Base-by-base conservation (phyloP, 208 protist genomes). In the Acanthamoeba lenticulata region DNA sequence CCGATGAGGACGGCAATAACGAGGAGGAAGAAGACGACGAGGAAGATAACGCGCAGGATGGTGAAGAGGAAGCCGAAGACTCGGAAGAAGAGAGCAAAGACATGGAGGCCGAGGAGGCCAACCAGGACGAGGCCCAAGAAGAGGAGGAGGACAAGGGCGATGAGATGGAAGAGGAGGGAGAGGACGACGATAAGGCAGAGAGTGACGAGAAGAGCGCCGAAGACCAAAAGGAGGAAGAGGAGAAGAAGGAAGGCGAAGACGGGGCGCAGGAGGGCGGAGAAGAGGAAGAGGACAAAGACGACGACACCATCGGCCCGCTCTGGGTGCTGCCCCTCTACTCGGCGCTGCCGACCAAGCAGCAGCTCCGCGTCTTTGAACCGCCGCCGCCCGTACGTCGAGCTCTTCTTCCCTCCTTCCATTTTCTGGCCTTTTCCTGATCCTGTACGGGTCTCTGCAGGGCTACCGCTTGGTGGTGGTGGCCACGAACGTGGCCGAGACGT, bases 401-500 rank as follows among this genome's bases (percentile, higher is more conserved):
- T 27, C 29, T 62, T 1, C 27, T 29, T 34, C 29, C 13, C 57
- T 6, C 57, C 57, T 9, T 65, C 27, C 74, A 40, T 27, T 94
- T 88, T 11, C 32, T 77, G 6, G 29, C 67, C 15, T 4, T 2
- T 38, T 13, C 34, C 19, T 32, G 62, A 72, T 72, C 62, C n/a
- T n/a, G n/a, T n/a, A n/a, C 45, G 60, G 19, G 47, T 98, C 99
- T 90, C 17, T 34, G 13, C 29, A 86, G 77, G 77, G 77, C 77
- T 86, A 60, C 27, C 77, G 77, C 24, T 99, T 99, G 95, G 97
- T 99, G 27, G 99, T 99, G 45, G 97, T 99, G 17, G 98, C 99
- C 34, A 99, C 99, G 45, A 99, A 99, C 97, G 98, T 99, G 1
- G 99, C 99, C n/a, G 99, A 99, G 96, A 99, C 99, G 5, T 99